These are phyloP conservation scores for Cryptosporidium sp. DNA, from an alignment of 169 alveolate genomes.

Conservation along the genomic window DNA sequence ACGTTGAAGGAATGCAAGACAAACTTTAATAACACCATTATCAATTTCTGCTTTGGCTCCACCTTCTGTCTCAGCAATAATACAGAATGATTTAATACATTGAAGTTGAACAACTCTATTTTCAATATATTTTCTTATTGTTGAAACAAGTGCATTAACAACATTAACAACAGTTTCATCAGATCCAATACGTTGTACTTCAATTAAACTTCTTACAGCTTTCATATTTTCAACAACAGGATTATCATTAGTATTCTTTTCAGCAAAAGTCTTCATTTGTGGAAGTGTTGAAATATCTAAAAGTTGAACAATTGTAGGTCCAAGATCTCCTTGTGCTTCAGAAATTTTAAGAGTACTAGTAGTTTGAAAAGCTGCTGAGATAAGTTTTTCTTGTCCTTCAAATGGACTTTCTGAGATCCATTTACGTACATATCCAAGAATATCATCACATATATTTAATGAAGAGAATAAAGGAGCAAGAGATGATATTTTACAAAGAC, in stretches of 20 bases:
- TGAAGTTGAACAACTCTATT: constrained; percentile 71
- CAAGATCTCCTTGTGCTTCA: constrained; percentile 60
- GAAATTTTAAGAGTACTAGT: constrained; percentile 30
- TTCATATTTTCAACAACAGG: constrained; percentile 75
- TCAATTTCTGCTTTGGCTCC: constrained; percentile 63
- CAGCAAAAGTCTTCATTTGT: constrained; percentile 70
- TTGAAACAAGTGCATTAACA: constrained; percentile 58
- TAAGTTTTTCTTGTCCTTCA: constrained; percentile 58
- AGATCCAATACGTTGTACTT: constrained; percentile 48
- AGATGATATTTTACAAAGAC: constrained; percentile 84
- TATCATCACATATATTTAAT: constrained; percentile 56
- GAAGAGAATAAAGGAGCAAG: constrained; percentile 47
- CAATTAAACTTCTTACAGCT: constrained; percentile 50
- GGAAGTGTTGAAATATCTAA: constrained; percentile 56
- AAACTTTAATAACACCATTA: constrained; percentile 68
- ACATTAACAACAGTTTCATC: constrained; percentile 43
- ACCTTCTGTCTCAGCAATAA: constrained; percentile 55
- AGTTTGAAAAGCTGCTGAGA: constrained; percentile 72
- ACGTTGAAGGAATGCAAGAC: constrained; percentile 68
- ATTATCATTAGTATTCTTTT: constrained; percentile 52
- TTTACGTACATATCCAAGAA: constrained; percentile 47
- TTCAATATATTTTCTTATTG: constrained; percentile 67
- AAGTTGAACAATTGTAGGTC: constrained; percentile 63
- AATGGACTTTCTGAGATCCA: constrained; percentile 74
- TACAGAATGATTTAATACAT: constrained; percentile 46